Percentiles rank a stretch among this genome's conserved stretches.
phyloP scores from a whole-genome alignment of 2,329 filamentous ascomycete genomes.

The Penicillium sp. region DNA sequence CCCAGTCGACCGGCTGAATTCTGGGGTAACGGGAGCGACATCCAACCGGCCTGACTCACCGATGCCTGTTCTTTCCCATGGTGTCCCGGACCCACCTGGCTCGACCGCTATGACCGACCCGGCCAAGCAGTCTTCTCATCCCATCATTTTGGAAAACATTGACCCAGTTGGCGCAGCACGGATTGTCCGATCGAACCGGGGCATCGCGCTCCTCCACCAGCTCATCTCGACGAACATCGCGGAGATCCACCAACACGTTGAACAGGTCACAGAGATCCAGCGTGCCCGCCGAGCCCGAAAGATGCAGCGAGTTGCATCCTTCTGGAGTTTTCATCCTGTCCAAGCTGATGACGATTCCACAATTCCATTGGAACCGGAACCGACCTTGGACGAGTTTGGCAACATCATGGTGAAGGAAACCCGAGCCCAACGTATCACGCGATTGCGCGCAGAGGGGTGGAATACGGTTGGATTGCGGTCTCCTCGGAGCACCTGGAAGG shows the following conservation, averaged over 20 bases:
- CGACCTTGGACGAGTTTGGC: constrained; percentile 13
- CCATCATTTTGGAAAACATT: neutral
- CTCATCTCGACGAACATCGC: constrained; percentile 27
- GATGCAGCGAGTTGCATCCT: constrained; percentile 32
- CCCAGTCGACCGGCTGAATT: constrained; percentile 7
- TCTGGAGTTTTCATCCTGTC: constrained; percentile 37
- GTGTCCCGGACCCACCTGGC: neutral
- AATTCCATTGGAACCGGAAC: constrained; percentile 1
- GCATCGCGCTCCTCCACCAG: constrained; percentile 21
- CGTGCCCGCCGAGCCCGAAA: constrained; percentile 22
- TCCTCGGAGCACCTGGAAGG: constrained; percentile 33
- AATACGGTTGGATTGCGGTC: constrained; percentile 34
- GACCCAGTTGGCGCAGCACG: constrained; percentile 6
- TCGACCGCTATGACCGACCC: neutral
- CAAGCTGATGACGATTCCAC: constrained; percentile 9
- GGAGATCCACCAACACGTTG: constrained; percentile 24
- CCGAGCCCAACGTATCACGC: constrained; percentile 30
- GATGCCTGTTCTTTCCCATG: neutral
- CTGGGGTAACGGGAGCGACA: neutral
- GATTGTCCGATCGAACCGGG: constrained; percentile 22
- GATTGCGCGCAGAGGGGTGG: constrained; percentile 36
- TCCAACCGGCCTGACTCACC: neutral
- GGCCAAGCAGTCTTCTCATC: neutral
- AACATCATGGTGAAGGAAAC: constrained; percentile 27
- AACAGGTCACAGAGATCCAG: constrained; percentile 23